These are phyloP conservation scores for Kalmanozyma brasiliensis DNA, from an alignment of 1,284 basidiomycete genomes.

Conservation along the genomic window DNA sequence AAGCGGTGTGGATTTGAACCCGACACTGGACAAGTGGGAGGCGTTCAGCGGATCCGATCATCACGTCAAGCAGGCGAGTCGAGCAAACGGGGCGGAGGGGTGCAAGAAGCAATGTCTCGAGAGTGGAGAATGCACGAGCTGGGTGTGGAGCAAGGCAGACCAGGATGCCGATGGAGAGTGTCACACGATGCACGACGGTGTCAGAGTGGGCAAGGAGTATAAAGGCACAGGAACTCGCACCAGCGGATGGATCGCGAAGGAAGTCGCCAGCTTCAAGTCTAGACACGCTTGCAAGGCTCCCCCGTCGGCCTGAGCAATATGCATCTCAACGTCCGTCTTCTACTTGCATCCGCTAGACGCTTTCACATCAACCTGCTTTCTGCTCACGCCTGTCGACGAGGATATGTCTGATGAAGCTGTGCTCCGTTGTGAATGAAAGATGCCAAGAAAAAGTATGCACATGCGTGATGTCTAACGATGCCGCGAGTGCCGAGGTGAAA, in stretches of 20 bases:
- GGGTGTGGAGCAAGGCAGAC: slow-evolving; percentile 32
- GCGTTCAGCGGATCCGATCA: slow-evolving; percentile 15
- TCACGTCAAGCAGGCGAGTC: slow-evolving; percentile 3
- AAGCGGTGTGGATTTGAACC: slow-evolving; percentile 15
- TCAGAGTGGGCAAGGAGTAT: slow-evolving; percentile 25
- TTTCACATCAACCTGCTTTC: too few relatives aligned
- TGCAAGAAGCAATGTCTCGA: slow-evolving; percentile 20
- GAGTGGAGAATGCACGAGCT: slow-evolving; percentile 20
- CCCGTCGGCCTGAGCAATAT: slow-evolving; percentile 7
- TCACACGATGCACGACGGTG: slow-evolving; percentile 19
- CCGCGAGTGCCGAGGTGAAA: neutral
- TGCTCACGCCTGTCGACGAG: too few relatives aligned
- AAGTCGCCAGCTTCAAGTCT: slow-evolving; percentile 15
- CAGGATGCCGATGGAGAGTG: slow-evolving; percentile 17
- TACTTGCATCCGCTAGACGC: too few relatives aligned
- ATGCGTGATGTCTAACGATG: neutral
- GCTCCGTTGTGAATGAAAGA: neutral
- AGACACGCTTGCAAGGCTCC: slow-evolving; percentile 22
- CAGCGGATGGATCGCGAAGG: slow-evolving; percentile 31
- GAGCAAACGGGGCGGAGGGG: neutral
- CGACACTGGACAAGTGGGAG: slow-evolving; percentile 20
- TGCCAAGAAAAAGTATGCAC: neutral
- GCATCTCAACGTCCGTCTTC: too few relatives aligned
- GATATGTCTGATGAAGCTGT: too few relatives aligned
- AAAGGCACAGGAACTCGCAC: slow-evolving; percentile 18